phyloP scores from a whole-genome alignment of 495 filamentous ascomycete genomes.

The Penicillium waksmanii region DNA sequence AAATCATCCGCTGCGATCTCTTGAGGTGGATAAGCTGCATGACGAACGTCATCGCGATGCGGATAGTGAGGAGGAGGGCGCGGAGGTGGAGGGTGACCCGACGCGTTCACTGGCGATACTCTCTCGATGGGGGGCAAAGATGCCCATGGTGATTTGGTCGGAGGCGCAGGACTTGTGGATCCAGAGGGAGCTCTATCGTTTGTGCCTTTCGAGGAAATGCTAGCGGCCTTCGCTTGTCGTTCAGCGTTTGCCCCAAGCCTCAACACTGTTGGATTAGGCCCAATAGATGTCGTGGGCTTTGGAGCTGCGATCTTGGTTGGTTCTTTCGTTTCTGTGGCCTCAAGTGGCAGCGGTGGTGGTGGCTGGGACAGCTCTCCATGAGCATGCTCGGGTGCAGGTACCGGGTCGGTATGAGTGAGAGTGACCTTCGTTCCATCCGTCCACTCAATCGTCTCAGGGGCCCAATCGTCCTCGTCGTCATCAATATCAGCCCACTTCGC shows the following conservation, averaged over 20 bases:
- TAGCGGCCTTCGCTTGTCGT: conserved; percentile 53
- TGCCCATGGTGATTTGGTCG: conserved; percentile 91
- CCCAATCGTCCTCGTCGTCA: conserved; percentile 98
- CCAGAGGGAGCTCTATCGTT: conserved; percentile 77
- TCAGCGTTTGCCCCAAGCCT: conserved; percentile 55
- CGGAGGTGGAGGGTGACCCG: conserved; percentile 37
- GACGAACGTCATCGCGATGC: conserved; percentile 33
- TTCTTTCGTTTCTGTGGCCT: conserved; percentile 32
- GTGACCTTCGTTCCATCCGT: conserved; percentile 94
- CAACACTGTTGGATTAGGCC: conserved; percentile 58
- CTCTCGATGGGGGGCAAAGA: conserved; percentile 81
- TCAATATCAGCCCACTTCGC: conserved; percentile 98
- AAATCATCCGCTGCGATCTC: conserved; percentile 97
- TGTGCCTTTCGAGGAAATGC: conserved; percentile 67
- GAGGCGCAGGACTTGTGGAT: conserved; percentile 77
- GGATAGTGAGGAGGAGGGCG: conserved; percentile 36
- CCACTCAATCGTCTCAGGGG: conserved; percentile 94
- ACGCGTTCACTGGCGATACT: conserved; percentile 65
- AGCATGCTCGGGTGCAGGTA: conserved; percentile 29
- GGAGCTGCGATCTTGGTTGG: conserved; percentile 37
- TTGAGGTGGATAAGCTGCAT: conserved; percentile 57
- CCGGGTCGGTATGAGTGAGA: conserved; percentile 57
- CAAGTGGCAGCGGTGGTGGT: conserved; percentile 23
- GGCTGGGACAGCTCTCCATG: conserved; percentile 32
- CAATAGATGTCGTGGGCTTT: conserved; percentile 53